These are phyloP conservation scores for Crucibulum laeve DNA, from an alignment of 768 basidiomycete genomes.

Conservation along the genomic window DNA sequence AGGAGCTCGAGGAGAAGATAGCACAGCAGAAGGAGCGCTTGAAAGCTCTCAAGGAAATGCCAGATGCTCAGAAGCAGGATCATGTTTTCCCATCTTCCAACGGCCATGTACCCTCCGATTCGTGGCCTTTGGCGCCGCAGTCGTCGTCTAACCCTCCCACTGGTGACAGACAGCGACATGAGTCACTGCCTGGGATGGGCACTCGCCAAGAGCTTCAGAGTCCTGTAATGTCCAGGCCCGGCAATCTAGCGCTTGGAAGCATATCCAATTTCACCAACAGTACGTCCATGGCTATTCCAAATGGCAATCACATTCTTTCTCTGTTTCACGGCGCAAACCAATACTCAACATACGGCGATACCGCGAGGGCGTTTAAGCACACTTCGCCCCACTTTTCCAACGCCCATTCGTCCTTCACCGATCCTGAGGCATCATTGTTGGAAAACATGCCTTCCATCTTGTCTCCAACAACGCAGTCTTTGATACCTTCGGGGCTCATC, in stretches of 20 bases:
- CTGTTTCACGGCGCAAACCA: background rate
- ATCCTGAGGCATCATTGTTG: constrained; percentile 24
- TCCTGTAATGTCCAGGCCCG: background rate
- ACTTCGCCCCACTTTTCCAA: background rate
- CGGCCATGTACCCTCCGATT: background rate
- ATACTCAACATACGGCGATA: background rate
- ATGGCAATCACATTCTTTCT: background rate
- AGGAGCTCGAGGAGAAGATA: constrained; percentile 71
- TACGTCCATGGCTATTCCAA: background rate
- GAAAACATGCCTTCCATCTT: constrained; percentile 18
- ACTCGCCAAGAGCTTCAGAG: too few relatives aligned
- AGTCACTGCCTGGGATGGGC: background rate
- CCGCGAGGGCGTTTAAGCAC: background rate
- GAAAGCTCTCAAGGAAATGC: constrained; percentile 51
- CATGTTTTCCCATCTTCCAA: constrained; percentile 22
- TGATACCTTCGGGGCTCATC: constrained; percentile 55
- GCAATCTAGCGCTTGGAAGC: background rate
- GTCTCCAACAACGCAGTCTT: constrained; percentile 40
- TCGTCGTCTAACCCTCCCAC: constrained; percentile 18
- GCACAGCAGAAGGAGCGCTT: constrained; percentile 60
- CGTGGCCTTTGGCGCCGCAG: background rate
- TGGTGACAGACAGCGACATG: background rate
- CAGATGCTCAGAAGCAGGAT: constrained; percentile 43
- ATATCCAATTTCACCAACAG: background rate
- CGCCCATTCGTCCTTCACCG: constrained; percentile 29